A percentile compares a stretch with the other conserved stretches of the same genome.
Conservation (phyloP, 176 grass and related monocot genomes). For the Thinopyrum elongatum region DNA sequence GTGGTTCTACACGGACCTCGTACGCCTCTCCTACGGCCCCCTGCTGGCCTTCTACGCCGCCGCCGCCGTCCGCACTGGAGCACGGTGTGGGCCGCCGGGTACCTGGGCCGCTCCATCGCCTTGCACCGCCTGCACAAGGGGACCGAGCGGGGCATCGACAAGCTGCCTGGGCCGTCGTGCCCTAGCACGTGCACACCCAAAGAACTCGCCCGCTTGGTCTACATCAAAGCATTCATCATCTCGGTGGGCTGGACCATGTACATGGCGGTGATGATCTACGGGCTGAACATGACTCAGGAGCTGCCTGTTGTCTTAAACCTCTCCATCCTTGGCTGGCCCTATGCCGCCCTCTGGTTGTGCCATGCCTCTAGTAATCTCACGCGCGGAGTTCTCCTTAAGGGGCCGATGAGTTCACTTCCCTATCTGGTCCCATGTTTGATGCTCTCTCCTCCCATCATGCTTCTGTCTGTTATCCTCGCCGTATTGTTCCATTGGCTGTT, state of each 20-base stretch:
- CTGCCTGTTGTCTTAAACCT: neutral
- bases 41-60: neutral
- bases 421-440: neutral
- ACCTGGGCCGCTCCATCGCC: neutral
- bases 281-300: neutral
- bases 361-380: neutral
- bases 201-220: neutral
- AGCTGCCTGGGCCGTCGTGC: neutral
- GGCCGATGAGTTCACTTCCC: neutral
- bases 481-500: neutral
- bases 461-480: neutral
- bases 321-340: neutral
- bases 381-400: neutral
- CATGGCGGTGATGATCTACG: neutral
- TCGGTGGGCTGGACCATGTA: neutral
- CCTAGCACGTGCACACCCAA: fast-evolving
- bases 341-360: neutral
- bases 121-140: neutral
- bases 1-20: neutral
- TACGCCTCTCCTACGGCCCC: neutral
- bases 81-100: neutral
- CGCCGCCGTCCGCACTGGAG: neutral
- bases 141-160: neutral
- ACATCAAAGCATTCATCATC: neutral
- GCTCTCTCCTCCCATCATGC: neutral